Conservation (phyloP, 495 filamentous ascomycete genomes). For the Aspergillus diversus region DNA sequence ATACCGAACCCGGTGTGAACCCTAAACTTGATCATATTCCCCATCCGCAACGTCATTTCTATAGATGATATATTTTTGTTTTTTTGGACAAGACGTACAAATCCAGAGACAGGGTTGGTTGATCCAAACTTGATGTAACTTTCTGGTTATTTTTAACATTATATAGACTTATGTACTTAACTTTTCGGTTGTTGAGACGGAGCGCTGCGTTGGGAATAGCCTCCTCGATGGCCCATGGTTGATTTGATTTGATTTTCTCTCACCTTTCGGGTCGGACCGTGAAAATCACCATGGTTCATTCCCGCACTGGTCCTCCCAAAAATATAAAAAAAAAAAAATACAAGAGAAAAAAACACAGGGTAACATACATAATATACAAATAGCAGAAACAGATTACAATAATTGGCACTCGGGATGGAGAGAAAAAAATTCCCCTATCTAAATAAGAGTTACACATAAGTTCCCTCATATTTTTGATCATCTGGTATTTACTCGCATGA, state of each 20-base stretch:
- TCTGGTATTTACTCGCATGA: background rate
- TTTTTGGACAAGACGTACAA: too few species aligned
- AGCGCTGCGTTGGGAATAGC: background rate
- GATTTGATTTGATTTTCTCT: background rate
- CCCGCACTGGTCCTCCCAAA: background rate
- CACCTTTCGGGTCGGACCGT: slow-evolving; percentile 19
- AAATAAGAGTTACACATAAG: background rate
- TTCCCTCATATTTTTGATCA: background rate
- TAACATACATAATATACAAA: too few species aligned
- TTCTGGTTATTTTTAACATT: background rate
- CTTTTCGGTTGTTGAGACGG: background rate
- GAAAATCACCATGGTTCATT: background rate
- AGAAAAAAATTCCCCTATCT: background rate
- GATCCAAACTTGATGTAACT: background rate
- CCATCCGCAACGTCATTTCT: background rate
- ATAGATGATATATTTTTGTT: too few species aligned
- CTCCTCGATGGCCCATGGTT: background rate
- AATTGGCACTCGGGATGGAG: background rate
- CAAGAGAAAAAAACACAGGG: too few species aligned
- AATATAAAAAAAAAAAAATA: background rate
- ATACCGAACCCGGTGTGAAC: background rate
- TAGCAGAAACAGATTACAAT: background rate
- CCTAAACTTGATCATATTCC: background rate
- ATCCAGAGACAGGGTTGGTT: too few species aligned
- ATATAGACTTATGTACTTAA: background rate